A percentile compares a stretch with the other conserved stretches of the same genome.
These are phyloP conservation scores for Didymella sp. DNA, from an alignment of 2,329 filamentous ascomycete genomes.

Conservation along the genomic window DNA sequence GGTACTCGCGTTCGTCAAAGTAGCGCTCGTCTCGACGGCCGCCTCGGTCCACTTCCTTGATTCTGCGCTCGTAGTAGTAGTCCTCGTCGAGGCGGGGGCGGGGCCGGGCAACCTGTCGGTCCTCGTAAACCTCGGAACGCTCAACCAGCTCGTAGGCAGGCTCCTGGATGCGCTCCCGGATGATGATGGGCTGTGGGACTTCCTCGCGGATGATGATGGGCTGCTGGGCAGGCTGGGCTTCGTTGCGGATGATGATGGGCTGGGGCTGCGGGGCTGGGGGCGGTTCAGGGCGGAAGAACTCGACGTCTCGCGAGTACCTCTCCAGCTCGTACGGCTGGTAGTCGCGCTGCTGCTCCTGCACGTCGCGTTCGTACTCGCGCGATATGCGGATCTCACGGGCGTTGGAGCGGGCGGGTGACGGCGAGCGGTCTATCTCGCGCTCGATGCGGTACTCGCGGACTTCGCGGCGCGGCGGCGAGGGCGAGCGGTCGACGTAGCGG, in stretches of 20 bases:
- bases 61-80: constrained; percentile 67
- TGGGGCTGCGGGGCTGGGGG: constrained; percentile 27
- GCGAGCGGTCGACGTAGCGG: constrained; percentile 48
- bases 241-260: constrained; percentile 60
- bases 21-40: constrained; percentile 49
- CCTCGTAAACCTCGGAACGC: constrained; percentile 61
- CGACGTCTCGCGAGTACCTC: constrained; percentile 60
- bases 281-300: constrained; percentile 58
- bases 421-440: constrained; percentile 58
- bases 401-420: constrained; percentile 53
- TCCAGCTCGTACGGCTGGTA: constrained; percentile 52
- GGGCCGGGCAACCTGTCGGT: constrained; percentile 51
- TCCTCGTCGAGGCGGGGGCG: constrained; percentile 61
- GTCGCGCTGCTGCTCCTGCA: constrained; percentile 35
- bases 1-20: constrained; percentile 48
- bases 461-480: constrained; percentile 55
- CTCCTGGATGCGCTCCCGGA: constrained; percentile 56
- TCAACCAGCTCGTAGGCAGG: constrained; percentile 67
- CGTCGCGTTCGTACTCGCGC: constrained; percentile 45
- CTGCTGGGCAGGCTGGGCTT: constrained; percentile 59
- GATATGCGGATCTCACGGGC: constrained; percentile 45
- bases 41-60: constrained; percentile 62
- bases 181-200: constrained; percentile 56
- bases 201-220: constrained; percentile 65
- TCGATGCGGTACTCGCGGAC: constrained; percentile 60